These are phyloP conservation scores for Phialocephala subalpina DNA, from an alignment of 2,329 filamentous ascomycete genomes.

Conservation along the genomic window DNA sequence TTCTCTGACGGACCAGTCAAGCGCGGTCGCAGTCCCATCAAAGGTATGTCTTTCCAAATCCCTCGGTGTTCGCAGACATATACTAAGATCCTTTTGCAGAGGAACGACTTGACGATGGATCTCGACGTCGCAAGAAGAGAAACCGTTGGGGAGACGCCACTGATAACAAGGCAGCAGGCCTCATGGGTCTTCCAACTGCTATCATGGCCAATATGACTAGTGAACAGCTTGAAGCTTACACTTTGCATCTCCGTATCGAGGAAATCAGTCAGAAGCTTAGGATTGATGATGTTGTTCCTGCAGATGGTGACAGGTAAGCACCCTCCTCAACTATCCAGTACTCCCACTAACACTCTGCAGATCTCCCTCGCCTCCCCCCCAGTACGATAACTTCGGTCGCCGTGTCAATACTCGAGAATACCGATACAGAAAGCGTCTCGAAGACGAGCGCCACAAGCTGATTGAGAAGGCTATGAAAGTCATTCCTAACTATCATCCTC, in stretches of 20 bases:
- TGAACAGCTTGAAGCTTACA: slow-evolving; percentile 97
- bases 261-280: slow-evolving; percentile 99
- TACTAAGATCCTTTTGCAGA: slow-evolving; percentile 38
- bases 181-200: slow-evolving; percentile 96
- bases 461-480: slow-evolving; percentile 99
- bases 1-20: slow-evolving; percentile 59
- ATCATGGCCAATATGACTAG: slow-evolving; percentile 98
- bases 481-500: slow-evolving; percentile 99
- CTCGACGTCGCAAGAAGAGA: slow-evolving; percentile 93
- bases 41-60: slow-evolving; percentile 62
- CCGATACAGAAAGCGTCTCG: slow-evolving; percentile 95
- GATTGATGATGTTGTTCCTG: slow-evolving; percentile 98
- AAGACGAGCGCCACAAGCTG: slow-evolving; percentile 98
- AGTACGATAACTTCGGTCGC: slow-evolving; percentile 99
- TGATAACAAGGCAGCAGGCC: slow-evolving; percentile 97
- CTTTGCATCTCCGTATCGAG: slow-evolving; percentile 94
- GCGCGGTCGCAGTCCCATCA: slow-evolving; percentile 87
- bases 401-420: slow-evolving; percentile 99
- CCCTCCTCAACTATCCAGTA: slow-evolving; percentile 11
- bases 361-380: slow-evolving; percentile 92
- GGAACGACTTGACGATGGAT: slow-evolving; percentile 65
- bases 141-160: slow-evolving; percentile 98
- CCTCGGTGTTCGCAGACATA: not conserved
- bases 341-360: slow-evolving; percentile 56
- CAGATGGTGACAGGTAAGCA: slow-evolving; percentile 90